Conservation (phyloP, 2,329 filamentous ascomycete species). For the Alternaria novae-zelandiae region DNA sequence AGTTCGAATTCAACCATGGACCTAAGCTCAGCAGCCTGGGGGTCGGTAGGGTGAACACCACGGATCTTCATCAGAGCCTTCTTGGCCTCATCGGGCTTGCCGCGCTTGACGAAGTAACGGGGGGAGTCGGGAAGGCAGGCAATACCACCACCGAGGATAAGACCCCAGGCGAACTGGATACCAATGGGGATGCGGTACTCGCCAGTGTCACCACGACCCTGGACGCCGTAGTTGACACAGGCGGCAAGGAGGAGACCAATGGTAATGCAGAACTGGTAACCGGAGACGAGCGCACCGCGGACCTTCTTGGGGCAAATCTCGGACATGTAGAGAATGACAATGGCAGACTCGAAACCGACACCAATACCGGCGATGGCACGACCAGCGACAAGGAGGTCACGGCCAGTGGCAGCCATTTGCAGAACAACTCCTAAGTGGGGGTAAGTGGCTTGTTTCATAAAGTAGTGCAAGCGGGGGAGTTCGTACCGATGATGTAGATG, state of each 20-base stretch:
- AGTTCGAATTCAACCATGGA: conserved; percentile 71
- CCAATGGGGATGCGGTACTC: conserved; percentile 79
- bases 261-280: conserved; percentile 85
- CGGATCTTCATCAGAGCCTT: neutral
- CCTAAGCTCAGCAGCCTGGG: neutral
- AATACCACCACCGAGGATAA: conserved; percentile 76
- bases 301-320: conserved; percentile 78
- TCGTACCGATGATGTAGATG: conserved; percentile 47
- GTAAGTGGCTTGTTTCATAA: conserved; percentile 40
- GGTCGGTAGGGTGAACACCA: neutral
- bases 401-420: neutral
- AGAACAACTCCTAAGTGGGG: conserved; percentile 47
- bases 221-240: conserved; percentile 74
- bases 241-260: conserved; percentile 78
- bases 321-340: conserved; percentile 74
- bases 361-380: neutral
- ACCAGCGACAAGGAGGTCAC: neutral
- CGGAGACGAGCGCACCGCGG: conserved; percentile 74
- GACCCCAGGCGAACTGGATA: conserved; percentile 80
- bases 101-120: conserved; percentile 84
- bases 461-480: neutral
- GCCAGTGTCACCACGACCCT: conserved; percentile 66
- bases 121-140: conserved; percentile 83
- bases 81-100: conserved; percentile 70
- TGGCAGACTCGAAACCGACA: conserved; percentile 43